Conservation (phyloP, 176 grass and related monocot species). For the Miscanthus lutarioriparius region DNA sequence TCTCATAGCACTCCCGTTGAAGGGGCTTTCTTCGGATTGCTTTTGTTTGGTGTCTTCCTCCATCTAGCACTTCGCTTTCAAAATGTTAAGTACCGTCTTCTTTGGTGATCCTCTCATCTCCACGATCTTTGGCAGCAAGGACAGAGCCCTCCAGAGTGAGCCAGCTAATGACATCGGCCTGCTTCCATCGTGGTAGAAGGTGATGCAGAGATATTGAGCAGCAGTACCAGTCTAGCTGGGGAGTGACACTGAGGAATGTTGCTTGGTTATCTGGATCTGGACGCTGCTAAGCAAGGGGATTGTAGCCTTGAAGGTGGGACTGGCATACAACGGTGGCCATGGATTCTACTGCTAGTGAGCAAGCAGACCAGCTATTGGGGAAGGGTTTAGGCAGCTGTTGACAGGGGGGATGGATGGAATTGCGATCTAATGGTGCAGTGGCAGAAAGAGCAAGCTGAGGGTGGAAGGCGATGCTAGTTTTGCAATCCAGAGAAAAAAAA, state of each 20-base stretch:
- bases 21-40: background rate
- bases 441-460: background rate
- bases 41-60: background rate
- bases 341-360: background rate
- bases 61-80: background rate
- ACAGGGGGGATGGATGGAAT: background rate
- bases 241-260: background rate
- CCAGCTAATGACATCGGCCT: background rate
- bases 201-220: background rate
- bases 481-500: background rate
- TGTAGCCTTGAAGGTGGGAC: background rate
- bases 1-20: background rate
- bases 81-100: background rate
- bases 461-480: background rate
- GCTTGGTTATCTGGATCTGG: background rate
- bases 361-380: background rate
- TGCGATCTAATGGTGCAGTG: background rate
- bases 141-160: no score
- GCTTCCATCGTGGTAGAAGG: background rate
- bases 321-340: background rate
- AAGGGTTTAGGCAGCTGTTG: background rate
- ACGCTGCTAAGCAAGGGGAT: background rate
- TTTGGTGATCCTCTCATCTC: no score
- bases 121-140: no score
- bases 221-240: background rate